A percentile compares a stretch with the other conserved stretches of the same genome.
Evolutionary conservation across 768 basidiomycete genomes (phyloP).

Genomic region (Auricularia sp.): DNA sequence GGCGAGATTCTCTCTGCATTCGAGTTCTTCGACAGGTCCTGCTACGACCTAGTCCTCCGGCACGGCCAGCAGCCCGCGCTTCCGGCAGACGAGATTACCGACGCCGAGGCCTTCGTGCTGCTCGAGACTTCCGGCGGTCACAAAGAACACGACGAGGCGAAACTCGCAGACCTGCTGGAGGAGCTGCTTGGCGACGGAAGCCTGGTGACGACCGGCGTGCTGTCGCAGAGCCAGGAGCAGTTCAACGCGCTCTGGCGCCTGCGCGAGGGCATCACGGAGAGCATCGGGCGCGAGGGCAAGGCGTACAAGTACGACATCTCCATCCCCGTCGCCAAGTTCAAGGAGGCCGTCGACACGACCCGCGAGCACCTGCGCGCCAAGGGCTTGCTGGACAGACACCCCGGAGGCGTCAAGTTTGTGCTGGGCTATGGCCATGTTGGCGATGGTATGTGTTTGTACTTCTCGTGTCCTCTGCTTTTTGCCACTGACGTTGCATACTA

Average conservation of each 20-base stretch:
- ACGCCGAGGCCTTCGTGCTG: conserved; percentile 81
- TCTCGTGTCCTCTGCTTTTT: neutral
- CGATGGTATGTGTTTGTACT: conserved; percentile 53
- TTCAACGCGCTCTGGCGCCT: conserved; percentile 85
- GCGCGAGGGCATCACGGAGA: conserved; percentile 87
- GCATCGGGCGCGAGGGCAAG: conserved; percentile 86
- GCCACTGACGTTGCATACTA: neutral
- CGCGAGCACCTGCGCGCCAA: conserved; percentile 49
- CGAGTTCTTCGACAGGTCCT: conserved; percentile 86
- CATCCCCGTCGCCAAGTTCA: conserved; percentile 77
- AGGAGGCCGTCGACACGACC: conserved; percentile 75
- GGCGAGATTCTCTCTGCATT: conserved; percentile 44
- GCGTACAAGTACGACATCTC: conserved; percentile 97
- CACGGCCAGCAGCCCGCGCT: conserved; percentile 75
- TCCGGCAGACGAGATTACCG: conserved; percentile 60
- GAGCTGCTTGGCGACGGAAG: conserved; percentile 42
- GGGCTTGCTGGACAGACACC: conserved; percentile 48
- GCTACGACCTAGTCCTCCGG: conserved; percentile 75
- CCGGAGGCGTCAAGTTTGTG: conserved; percentile 70
- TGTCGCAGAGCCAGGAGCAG: conserved; percentile 85
- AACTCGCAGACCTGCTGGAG: neutral
- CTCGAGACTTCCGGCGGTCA: conserved; percentile 92
- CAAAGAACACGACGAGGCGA: conserved; percentile 84
- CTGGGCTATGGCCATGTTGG: conserved; percentile 96
- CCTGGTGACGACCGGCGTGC: conserved; percentile 79